Evolutionary conservation across 768 basidiomycete genomes (phyloP).

Genomic region (Rubroboletus pulcherrimus): DNA sequence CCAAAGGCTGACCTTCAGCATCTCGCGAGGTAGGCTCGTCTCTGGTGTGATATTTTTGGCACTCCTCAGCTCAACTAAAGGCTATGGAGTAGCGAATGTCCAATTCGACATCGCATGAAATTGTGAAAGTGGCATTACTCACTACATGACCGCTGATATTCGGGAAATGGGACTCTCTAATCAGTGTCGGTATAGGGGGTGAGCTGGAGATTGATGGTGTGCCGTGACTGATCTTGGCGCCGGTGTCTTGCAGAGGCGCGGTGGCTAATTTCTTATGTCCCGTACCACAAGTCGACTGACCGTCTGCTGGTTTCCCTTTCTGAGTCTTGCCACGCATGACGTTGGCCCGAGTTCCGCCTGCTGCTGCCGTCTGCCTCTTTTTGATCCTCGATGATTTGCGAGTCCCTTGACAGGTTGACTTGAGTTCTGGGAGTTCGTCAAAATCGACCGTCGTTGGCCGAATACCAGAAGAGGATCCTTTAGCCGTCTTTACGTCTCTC

Average conservation of each 20-base stretch:
- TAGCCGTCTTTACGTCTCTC: conserved; percentile 34
- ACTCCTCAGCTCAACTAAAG: not conserved
- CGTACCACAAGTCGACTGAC: not conserved
- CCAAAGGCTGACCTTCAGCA: conserved; percentile 13
- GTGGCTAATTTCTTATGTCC: not conserved
- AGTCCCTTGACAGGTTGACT: conserved; percentile 2
- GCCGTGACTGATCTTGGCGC: not conserved
- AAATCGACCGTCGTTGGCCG: conserved; percentile 23
- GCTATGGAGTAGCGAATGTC: not conserved
- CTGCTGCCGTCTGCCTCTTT: conserved; percentile 5
- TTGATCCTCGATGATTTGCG: conserved; percentile 19
- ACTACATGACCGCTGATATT: conserved; percentile 3
- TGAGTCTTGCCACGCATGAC: conserved; percentile 27
- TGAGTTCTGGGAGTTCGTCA: conserved; percentile 30
- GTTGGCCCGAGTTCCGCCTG: conserved; percentile 10
- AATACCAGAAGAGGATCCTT: conserved; percentile 29
- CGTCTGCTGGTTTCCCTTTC: conserved; percentile 3
- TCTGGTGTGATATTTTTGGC: not conserved
- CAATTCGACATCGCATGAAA: not conserved
- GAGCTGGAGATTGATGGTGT: not conserved
- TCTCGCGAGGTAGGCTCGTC: not conserved
- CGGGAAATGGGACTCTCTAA: not conserved
- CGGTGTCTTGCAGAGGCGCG: not conserved
- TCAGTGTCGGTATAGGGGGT: not conserved
- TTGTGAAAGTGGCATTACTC: not conserved